These are phyloP conservation scores for Fraxinus dipetala DNA, from an alignment of 305 asterid species.

Conservation along the genomic window DNA sequence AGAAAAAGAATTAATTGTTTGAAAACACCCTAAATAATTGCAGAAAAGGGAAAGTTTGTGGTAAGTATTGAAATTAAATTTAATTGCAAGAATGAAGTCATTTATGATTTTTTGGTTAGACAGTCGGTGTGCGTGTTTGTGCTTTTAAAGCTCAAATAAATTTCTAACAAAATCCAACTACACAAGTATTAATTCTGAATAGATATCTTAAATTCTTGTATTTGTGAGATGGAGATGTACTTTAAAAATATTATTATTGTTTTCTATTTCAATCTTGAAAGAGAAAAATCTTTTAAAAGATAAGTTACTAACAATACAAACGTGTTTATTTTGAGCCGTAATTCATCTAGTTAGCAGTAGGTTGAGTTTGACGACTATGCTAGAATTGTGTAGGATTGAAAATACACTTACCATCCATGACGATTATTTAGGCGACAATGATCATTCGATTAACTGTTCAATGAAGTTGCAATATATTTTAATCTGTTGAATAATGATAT, in stretches of 20 bases:
- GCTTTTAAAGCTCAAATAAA: slow-evolving; percentile 24
- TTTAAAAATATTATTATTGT: neutral
- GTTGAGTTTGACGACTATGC: neutral
- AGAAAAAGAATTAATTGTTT: neutral
- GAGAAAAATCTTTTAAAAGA: neutral
- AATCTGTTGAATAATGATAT: neutral
- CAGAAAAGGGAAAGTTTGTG: slow-evolving; percentile 19
- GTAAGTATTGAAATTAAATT: slow-evolving; percentile 20
- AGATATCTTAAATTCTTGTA: neutral
- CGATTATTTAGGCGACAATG: neutral
- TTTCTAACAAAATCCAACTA: slow-evolving; percentile 24
- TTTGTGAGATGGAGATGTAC: neutral
- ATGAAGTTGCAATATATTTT: neutral
- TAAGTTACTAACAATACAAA: no score
- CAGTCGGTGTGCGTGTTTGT: slow-evolving; percentile 16
- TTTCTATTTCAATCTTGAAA: neutral
- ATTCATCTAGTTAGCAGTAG: neutral
- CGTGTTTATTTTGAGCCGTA: neutral
- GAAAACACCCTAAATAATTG: slow-evolving; percentile 13
- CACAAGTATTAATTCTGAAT: slow-evolving; percentile 21
- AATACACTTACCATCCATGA: neutral
- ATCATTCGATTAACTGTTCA: neutral
- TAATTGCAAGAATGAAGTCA: slow-evolving; percentile 7
- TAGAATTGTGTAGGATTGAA: neutral
- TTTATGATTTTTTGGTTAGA: slow-evolving; percentile 8